These are phyloP conservation scores for Gracilaria gracilis DNA, from an alignment of 23 red algal genomes.

Conservation along the genomic window DNA sequence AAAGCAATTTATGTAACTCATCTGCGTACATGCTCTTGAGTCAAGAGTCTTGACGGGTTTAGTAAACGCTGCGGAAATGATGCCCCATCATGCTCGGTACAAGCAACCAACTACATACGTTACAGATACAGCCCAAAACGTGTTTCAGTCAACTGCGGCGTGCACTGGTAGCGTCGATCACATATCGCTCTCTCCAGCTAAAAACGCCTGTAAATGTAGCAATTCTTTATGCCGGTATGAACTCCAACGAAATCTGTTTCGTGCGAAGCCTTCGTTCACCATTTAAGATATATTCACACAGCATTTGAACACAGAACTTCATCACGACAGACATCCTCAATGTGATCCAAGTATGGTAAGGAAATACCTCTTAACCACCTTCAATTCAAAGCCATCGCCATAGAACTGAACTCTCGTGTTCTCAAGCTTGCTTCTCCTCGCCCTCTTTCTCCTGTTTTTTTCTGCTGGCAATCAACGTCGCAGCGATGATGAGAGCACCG, in stretches of 20 bases:
- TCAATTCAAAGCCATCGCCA: neutral
- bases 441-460: neutral
- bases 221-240: neutral
- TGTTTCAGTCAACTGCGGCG: neutral
- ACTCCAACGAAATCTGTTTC: neutral
- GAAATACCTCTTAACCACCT: no score
- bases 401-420: neutral
- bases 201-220: neutral
- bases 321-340: no score
- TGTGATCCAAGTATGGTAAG: neutral
- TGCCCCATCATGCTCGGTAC: neutral
- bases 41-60: no score
- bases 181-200: neutral
- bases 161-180: neutral
- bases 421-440: slow-evolving; percentile 3
- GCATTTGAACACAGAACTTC: no score
- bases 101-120: neutral
- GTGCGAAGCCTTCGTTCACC: neutral
- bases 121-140: neutral
- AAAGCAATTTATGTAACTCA: no score
- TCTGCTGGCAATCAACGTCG: slow-evolving; percentile 56
- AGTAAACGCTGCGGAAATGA: neutral
- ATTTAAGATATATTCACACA: no score
- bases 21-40: neutral
- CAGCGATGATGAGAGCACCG: slow-evolving; percentile 74